Evolutionary conservation across 2,329 filamentous ascomycete genomes (phyloP), one percentile per base, ranked within the genome.

Genomic region (Microsporum audouinii): DNA sequence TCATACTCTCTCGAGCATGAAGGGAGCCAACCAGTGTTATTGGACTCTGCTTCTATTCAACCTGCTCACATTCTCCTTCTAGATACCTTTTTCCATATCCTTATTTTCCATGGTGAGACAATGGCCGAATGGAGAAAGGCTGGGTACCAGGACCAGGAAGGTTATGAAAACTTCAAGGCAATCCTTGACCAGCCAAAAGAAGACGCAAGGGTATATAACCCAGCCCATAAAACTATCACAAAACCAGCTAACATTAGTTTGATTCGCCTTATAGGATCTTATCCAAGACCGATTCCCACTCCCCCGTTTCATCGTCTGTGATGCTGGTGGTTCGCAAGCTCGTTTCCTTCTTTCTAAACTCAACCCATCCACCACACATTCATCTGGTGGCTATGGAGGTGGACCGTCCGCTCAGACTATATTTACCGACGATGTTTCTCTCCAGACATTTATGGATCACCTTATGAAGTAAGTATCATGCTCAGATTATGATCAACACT

Each of bases 361-460:
- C 63, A 99, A 99, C 76, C 94, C 94, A 0, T 95, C 89, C 1
- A 99, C 94, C 2, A 99, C 94, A 12, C 94, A 99, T 74, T 96
- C 94, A 0, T 91, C 88, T 0, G 89, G 90, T 59, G 88, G 89
- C 10, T 97, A 96, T 71, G 94, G 94, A 61, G 91, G 91, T 64
- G 88, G 92, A 34, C 89, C 92, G 70, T 91, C 88, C 55, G 91
- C 92, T 6, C 94, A 99, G 76, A 99, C 94, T 3, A 99, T 99
- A 69, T 99, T 99, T 78, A 99, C 94, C 0, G 94, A 99, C 71
- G 94, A 99, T 74, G 94, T 99, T 60, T 96, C 91, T 60, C 79
- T 99, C 71, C 92, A 97, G 76, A 97, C 92, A 1, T 99, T 99
- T 73, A 99, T 99, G 94, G 94, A 99, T 70, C 91, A 97, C 77